Evolutionary conservation across 305 asterid genomes (phyloP), one percentile per base, ranked within the genome.

Genomic region (Petunia hybrid): DNA sequence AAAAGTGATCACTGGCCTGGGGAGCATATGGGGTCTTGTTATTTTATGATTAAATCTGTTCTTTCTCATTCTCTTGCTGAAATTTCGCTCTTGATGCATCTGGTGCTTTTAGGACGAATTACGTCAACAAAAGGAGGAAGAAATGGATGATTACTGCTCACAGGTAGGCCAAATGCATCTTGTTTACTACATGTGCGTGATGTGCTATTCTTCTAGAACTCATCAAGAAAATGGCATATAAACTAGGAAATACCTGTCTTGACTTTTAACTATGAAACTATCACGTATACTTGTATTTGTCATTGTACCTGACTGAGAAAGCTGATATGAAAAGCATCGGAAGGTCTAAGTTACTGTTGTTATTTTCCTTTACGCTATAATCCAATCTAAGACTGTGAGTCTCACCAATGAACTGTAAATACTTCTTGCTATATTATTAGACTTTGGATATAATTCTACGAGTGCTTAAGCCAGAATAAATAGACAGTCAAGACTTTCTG

Each of bases 71-170:
- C 13, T 62, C 36, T 53, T 36, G 8, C 36, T 73, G 63, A 73
- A 73, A 73, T 70, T 71, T 60, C 41, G 51, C 43, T 2, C 55
- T 14, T 51, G 45, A 38, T 13, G 35, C 40, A 51, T 53, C 41
- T 81, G 53, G 82, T 70, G 45, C 48, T 81, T 80, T 87, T 85
- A 96, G 99, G 98, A 93, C 76, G 98, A 96, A 88, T 71, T 94
- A 82, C 98, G 98, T 45, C 98, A 96, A 86, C 92, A 70, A 83
- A 88, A 88, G 90, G 99, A 96, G 86, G 99, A 96, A 86, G 97
- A 92, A 87, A 93, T 94, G 93, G 99, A 96, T 85, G 98, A 96
- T 85, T 96, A 96, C 85, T 96, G 98, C 88, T 96, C 99, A 43
- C 98, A 91, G 98, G 99, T 96, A 85, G 80, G 77, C 77, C 66